Evolutionary conservation across 116 monocot species (phyloP), one percentile per base, ranked within the genome.

Genomic region (Phalaenopsis hybrid): DNA sequence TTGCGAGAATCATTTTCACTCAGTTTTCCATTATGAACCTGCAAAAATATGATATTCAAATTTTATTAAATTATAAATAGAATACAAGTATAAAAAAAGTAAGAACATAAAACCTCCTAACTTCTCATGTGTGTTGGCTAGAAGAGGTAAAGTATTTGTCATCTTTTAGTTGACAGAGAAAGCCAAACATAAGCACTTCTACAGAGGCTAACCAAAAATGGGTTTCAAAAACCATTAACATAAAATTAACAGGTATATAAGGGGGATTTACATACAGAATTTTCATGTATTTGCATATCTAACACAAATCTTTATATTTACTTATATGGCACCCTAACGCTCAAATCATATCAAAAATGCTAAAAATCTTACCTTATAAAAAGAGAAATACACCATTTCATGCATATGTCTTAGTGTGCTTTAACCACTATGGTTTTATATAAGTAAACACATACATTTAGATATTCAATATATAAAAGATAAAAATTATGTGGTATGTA

Each of bases 21-120:
- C 74, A 96, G 86, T 79, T 84, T 96, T 77, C 96, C 94, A 63
- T 87, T 82, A 50, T 80, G 90, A 88, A 85, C 85, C 96, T 96
- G 89, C 65, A 45, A 23, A 78, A 74, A 84, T 79, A 79, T 13
- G 51, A 77, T 50, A 77, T 17, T 33, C 16, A 46, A 44, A 75
- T 75, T 46, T 41, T 37, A 34, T 16, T 37, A 15, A 63, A 37
- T 72, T 72, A 41, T 37, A 72, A 72, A 28, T 37, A 37, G 72
- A 72, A 67, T 67, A 34, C 72, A 72, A 37, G 25, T 9, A 20
- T 3, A 63, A 63, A 63, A 63, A 21, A 63, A 37, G 9, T 21
- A 25, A 23, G 8, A 63, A 63, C 8, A 63, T 23, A 23, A 55
- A 55, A 55, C 8, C 12, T 55, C 55, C 61, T 9, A 61, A 20